These are phyloP conservation scores for Blastobotrys muscicola DNA, from an alignment of 805 yeast genomes.

Conservation along the genomic window DNA sequence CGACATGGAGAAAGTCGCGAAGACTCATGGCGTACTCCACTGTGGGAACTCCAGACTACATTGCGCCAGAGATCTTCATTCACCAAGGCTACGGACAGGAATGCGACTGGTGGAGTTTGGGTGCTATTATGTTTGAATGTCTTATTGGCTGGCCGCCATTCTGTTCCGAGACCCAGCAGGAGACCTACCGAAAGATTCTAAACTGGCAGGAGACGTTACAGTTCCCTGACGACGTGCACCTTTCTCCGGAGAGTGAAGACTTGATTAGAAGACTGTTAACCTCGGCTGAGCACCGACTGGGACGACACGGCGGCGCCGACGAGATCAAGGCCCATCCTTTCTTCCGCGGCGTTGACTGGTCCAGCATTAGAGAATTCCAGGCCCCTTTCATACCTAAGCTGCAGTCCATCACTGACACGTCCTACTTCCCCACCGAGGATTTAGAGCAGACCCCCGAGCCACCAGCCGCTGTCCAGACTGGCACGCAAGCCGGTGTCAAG, in stretches of 20 bases:
- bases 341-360: slow-evolving; percentile 95
- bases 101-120: slow-evolving; percentile 97
- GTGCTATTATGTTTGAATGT: slow-evolving; percentile 96
- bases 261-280: slow-evolving; percentile 69
- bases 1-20: slow-evolving; percentile 90
- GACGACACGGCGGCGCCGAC: slow-evolving; percentile 84
- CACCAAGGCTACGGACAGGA: slow-evolving; percentile 95
- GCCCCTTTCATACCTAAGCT: slow-evolving; percentile 93
- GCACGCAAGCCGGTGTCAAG: slow-evolving; percentile 37
- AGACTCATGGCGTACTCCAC: slow-evolving; percentile 93
- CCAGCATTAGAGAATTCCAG: slow-evolving; percentile 71
- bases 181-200: slow-evolving; percentile 81
- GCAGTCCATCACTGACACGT: slow-evolving; percentile 86
- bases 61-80: slow-evolving; percentile 88
- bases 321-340: slow-evolving; percentile 88
- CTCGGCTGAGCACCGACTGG: slow-evolving; percentile 69
- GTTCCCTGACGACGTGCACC: slow-evolving; percentile 86
- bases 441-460: slow-evolving; percentile 89
- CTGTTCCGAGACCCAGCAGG: slow-evolving; percentile 90
- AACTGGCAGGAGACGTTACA: slow-evolving; percentile 84
- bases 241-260: slow-evolving; percentile 83
- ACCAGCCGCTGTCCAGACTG: slow-evolving; percentile 38
- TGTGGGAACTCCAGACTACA: slow-evolving; percentile 93
- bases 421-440: slow-evolving; percentile 97
- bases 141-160: slow-evolving; percentile 96